These are phyloP conservation scores for Gnomoniopsis smithogilvyi DNA, from an alignment of 2,329 filamentous ascomycete species.

Conservation along the genomic window DNA sequence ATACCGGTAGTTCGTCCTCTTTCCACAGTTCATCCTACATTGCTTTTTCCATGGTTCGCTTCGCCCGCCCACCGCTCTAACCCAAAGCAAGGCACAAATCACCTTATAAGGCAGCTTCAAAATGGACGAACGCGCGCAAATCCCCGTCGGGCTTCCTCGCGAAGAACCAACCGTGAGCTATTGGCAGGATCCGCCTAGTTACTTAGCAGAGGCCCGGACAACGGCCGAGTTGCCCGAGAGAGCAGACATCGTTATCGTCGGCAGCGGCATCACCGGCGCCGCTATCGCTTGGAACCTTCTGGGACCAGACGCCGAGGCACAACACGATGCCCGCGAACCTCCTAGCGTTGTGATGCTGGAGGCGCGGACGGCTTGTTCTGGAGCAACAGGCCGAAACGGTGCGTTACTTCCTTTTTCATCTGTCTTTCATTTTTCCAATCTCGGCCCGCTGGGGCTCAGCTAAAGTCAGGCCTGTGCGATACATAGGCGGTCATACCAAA, in stretches of 20 bases:
- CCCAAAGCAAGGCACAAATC: background rate
- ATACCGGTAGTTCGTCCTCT: too few species aligned
- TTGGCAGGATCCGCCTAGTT: slow-evolving; percentile 56
- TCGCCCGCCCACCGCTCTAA: too few species aligned
- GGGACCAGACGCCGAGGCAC: slow-evolving; percentile 22
- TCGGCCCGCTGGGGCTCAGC: too few species aligned
- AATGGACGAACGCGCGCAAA: slow-evolving; percentile 35
- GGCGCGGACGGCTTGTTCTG: slow-evolving; percentile 63
- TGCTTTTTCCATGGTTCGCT: too few species aligned
- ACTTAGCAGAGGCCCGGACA: slow-evolving; percentile 46
- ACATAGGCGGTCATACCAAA: slow-evolving; percentile 39
- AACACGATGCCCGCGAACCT: slow-evolving; percentile 1
- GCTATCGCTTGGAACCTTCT: slow-evolving; percentile 54
- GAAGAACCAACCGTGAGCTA: slow-evolving; percentile 54
- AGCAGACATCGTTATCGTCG: slow-evolving; percentile 60
- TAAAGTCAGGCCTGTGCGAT: background rate
- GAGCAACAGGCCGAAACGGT: slow-evolving; percentile 60
- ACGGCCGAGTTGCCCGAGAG: slow-evolving; percentile 47
- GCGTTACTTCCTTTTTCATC: slow-evolving; percentile 11
- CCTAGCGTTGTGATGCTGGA: slow-evolving; percentile 59
- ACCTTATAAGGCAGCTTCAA: background rate
- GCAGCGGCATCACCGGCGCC: slow-evolving; percentile 63
- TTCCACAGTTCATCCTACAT: too few species aligned
- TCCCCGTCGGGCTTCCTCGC: slow-evolving; percentile 45
- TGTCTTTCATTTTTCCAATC: too few species aligned